Base-by-base conservation (phyloP, 495 filamentous ascomycete genomes). In the Thermothielavioides terrestris region DNA sequence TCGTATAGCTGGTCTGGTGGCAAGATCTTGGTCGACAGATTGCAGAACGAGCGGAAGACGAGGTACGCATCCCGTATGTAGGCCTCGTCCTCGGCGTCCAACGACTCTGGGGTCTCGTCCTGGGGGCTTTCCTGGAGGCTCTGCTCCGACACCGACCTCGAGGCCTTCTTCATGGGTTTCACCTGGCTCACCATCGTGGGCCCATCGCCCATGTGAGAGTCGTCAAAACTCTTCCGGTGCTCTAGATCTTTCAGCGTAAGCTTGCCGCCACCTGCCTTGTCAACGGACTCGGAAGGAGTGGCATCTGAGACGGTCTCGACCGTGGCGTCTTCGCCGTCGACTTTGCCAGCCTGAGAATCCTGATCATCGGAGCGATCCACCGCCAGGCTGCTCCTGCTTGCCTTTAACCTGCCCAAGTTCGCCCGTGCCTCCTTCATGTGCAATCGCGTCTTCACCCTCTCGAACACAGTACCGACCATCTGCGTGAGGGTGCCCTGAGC, bases 401-500 rank as follows among this genome's bases (percentile, higher is more conserved):
- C 60, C 56, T 72, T 70, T 38, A 77, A 54, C 46, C 74, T 79
- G 21, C 68, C 72, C 11, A 79, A 58, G 52, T 72, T 81, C 31
- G 62, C 56, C 35, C 74, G 68, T 20, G 87, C 75, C 60, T 95
- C 90, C 65, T 94, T 96, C 72, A 88, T 81, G 48, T 88, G 80
- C 46, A 96, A 68, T 28, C 94, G 75, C n/a, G 78, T 79, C 60
- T 89, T 91, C 39, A 97, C 90, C 40, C 94, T 71, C 65, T 99
- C 94, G 55, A 97, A 97, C 2, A 99, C 92, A 14, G 92, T 97
- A 45, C 89, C 88, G 6, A 97, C 87, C 94, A 99, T 99, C 67
- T 99, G 94, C 0, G 92, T 95, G 42, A 99, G 71, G 3, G 94
- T 95, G 0, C 90, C 92, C 62, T 97, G 94, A 1, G 94, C 94